Conservation (phyloP, 2,329 filamentous ascomycete genomes). For the Fusarium sarcochroum region DNA sequence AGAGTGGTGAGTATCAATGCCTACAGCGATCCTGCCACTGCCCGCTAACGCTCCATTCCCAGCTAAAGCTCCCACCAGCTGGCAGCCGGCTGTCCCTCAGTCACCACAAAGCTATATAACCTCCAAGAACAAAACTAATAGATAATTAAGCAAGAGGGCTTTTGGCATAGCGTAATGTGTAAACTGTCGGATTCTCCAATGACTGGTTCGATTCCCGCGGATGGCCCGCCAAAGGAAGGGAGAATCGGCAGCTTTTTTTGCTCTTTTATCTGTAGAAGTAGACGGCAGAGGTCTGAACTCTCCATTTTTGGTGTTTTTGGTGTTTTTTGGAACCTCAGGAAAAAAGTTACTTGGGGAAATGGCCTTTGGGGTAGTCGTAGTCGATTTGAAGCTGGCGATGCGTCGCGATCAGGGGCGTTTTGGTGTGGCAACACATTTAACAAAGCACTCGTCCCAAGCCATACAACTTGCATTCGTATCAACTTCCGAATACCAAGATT, state of each 20-base stretch:
- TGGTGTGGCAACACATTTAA: slow-evolving; percentile 7
- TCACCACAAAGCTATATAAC: slow-evolving; percentile 14
- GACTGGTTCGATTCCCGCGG: slow-evolving; percentile 9
- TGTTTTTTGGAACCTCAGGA: neutral
- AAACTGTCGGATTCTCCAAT: slow-evolving; percentile 10
- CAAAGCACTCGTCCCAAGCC: neutral
- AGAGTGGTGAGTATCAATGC: slow-evolving; percentile 15
- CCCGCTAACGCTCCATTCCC: slow-evolving; percentile 2
- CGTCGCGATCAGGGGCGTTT: neutral
- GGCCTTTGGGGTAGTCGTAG: too few species aligned
- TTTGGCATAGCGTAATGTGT: slow-evolving; percentile 5
- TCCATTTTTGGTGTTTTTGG: too few species aligned
- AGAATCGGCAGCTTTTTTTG: neutral
- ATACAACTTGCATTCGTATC: neutral
- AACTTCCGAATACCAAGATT: too few species aligned
- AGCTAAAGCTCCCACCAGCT: slow-evolving; percentile 4
- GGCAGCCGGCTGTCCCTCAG: neutral
- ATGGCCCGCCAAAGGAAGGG: neutral
- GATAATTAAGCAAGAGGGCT: slow-evolving; percentile 5
- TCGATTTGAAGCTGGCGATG: slow-evolving; percentile 4
- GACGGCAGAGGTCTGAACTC: neutral
- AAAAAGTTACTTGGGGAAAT: neutral
- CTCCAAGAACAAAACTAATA: neutral
- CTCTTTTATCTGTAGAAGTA: neutral
- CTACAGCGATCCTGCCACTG: neutral